Evolutionary conservation across 495 filamentous ascomycete genomes (phyloP).

Genomic region (Penicillium soppii): DNA sequence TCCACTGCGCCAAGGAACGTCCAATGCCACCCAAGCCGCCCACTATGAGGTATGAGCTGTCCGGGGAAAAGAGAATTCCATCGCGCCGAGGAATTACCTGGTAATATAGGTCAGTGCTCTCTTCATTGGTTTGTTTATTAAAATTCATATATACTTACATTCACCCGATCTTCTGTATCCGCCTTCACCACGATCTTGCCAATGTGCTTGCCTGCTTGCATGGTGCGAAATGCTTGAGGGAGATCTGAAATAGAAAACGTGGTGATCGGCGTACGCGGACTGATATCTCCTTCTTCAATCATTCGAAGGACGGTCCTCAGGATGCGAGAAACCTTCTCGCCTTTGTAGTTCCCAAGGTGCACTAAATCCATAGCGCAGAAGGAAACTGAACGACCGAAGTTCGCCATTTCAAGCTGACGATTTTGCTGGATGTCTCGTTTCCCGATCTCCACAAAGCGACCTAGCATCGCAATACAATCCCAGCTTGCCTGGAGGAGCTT

Average conservation of each 20-base stretch:
- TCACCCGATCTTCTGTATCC: neutral
- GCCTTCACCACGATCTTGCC: neutral
- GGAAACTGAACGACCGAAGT: neutral
- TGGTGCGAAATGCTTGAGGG: neutral
- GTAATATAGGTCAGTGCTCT: neutral
- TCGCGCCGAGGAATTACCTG: neutral
- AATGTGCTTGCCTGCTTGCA: neutral
- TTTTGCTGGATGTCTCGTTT: conserved; percentile 12
- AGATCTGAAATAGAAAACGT: neutral
- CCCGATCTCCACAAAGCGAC: conserved; percentile 48
- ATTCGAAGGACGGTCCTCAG: conserved; percentile 34
- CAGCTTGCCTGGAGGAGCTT: conserved; percentile 40
- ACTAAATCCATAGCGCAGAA: neutral
- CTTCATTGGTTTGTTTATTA: too few relatives aligned
- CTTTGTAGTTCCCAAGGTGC: conserved; percentile 3
- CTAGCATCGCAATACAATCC: conserved; percentile 49
- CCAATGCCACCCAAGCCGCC: neutral
- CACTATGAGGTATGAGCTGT: neutral
- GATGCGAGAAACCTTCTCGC: neutral
- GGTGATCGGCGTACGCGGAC: conserved; percentile 7
- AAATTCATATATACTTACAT: too few relatives aligned
- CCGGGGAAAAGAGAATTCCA: neutral
- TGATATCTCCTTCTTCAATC: neutral
- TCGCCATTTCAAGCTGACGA: conserved; percentile 22
- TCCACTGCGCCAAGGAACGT: neutral